Percentiles rank a stretch among this genome's conserved stretches.
These are phyloP conservation scores for Patellaria atrata DNA, from an alignment of 495 filamentous ascomycete species.

Conservation along the genomic window DNA sequence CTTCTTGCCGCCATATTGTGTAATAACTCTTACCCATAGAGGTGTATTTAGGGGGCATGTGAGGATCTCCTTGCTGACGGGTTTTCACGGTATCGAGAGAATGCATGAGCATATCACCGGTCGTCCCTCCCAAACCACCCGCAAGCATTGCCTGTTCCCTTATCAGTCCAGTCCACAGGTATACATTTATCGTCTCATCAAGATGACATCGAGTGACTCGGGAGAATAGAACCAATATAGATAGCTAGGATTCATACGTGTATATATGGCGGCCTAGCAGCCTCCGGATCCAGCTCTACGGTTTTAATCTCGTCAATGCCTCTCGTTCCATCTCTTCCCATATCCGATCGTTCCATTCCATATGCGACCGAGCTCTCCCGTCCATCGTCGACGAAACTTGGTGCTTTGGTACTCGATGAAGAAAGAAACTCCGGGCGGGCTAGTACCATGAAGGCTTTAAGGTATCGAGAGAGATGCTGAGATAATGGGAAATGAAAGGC, in stretches of 20 bases:
- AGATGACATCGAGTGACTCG: too few species aligned
- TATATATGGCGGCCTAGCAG: constrained; percentile 22
- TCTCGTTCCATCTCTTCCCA: not conserved
- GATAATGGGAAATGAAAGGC: too few species aligned
- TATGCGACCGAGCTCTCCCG: constrained; percentile 3
- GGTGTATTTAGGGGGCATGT: constrained; percentile 79
- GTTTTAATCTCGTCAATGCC: constrained; percentile 8
- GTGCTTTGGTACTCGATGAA: constrained; percentile 9
- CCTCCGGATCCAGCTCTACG: constrained; percentile 20
- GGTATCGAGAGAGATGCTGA: too few species aligned
- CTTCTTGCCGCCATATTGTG: constrained; percentile 87
- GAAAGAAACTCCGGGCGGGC: constrained; percentile 24
- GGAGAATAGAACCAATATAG: too few species aligned
- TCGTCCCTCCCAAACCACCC: constrained; percentile 77
- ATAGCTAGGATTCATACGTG: constrained; percentile 14
- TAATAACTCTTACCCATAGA: constrained; percentile 78
- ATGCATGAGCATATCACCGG: constrained; percentile 96
- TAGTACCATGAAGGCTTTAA: constrained; percentile 22
- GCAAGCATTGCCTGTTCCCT: constrained; percentile 72
- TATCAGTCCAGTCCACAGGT: not conserved
- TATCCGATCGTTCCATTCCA: constrained; percentile 9
- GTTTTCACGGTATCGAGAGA: constrained; percentile 98
- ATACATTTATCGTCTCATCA: too few species aligned
- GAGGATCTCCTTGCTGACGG: constrained; percentile 91
- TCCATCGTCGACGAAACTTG: constrained; percentile 24